Base-by-base conservation (phyloP, 805 yeast genomes). In the Myxozyma neglecta region DNA sequence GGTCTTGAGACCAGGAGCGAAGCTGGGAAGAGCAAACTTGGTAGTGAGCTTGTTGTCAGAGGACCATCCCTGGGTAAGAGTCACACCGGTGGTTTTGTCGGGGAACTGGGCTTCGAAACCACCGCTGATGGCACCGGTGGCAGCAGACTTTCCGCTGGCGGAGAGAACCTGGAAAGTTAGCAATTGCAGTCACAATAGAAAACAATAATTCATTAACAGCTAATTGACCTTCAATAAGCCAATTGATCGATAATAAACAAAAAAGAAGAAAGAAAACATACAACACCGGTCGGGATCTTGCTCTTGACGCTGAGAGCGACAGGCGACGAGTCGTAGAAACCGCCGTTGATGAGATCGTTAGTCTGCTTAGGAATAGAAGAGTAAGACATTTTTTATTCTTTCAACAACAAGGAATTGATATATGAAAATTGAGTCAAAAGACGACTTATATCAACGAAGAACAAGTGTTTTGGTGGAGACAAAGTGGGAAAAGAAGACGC, bases 41-140 rank as follows among this genome's bases (percentile, higher is more conserved):
- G 98, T 89, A 82, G 85, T 88, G 75, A 94, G 81, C 68, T 88
- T 83, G 79, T 93, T 93, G 77, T 96, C 87, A 72, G 96, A 90
- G 81, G 92, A 87, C 97, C 98, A 92, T 75, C 97, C 97, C 83
- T 94, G 98, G 70, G 97, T 91, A 74, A 94, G 81, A 68, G 97
- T 85, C 74, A 94, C 82, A 68, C 97, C 97, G 66, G 94, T 81
- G 66, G 91, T 83, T 83, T 90, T 90, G 85, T 94, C 99, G 65
- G 89, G 79, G 83, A 87, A 89, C 82, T 89, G 90, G 72, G 96
- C 89, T 80, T 94, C 98, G 62, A 94, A 80, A 74, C 88, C 85
- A 70, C 96, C 96, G 66, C 92, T 85, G 70, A 94, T 85, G 71
- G 96, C 80, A 75, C 88, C 86, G 74, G 86, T 89, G 79, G 85